Evolutionary conservation across 208 protist genomes (phyloP).

Genomic region (Acanthamoeba lenticulata): DNA sequence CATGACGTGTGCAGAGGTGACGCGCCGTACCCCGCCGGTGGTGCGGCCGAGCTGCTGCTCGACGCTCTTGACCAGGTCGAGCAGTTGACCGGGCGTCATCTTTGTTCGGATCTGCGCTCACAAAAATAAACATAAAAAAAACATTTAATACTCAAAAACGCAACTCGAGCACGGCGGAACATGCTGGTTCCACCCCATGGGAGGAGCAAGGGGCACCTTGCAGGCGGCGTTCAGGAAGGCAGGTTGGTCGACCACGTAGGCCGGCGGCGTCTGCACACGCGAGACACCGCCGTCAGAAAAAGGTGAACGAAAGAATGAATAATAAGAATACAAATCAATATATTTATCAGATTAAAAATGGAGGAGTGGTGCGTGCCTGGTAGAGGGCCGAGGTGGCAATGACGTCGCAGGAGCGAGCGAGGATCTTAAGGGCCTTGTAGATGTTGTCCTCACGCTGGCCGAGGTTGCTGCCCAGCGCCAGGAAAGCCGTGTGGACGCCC

Average conservation of each 20-base stretch:
- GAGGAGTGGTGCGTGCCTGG: background rate
- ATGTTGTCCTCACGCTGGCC: slow-evolving; percentile 52
- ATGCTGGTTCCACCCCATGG: background rate
- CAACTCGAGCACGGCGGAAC: background rate
- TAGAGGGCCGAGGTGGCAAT: slow-evolving; percentile 58
- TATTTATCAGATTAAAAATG: no score
- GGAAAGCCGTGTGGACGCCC: background rate
- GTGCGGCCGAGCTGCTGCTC: background rate
- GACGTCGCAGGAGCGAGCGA: background rate
- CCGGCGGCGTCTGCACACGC: slow-evolving; percentile 60
- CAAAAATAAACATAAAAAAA: background rate
- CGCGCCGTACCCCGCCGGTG: background rate
- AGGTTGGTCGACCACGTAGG: slow-evolving; percentile 72
- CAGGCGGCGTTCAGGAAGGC: slow-evolving; percentile 70
- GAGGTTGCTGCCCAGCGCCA: slow-evolving; percentile 63
- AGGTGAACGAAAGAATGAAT: background rate
- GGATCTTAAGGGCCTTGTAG: slow-evolving; percentile 52
- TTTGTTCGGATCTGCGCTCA: slow-evolving; percentile 13
- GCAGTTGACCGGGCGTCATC: slow-evolving; percentile 27
- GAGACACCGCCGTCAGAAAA: slow-evolving; percentile 4
- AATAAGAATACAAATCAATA: background rate
- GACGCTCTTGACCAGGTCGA: slow-evolving; percentile 49
- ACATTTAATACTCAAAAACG: background rate
- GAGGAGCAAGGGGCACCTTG: slow-evolving; percentile 62
- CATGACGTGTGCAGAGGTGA: background rate